Conservation (phyloP, 1,284 basidiomycete species). For the Puccinia coronata region DNA sequence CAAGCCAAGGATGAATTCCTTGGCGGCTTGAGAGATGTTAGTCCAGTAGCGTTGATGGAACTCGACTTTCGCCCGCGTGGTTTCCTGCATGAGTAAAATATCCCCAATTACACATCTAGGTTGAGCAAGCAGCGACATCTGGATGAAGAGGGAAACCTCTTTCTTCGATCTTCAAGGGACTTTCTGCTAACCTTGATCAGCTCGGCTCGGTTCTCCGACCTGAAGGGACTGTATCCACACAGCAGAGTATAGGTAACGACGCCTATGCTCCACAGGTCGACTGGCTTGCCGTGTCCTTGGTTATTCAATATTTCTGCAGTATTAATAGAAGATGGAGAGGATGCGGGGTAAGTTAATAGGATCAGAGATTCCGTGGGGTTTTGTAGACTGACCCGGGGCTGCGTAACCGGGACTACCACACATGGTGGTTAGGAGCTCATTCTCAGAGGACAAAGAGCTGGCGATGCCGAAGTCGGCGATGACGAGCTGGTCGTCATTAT, state of each 20-base stretch:
- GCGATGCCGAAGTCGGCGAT: constrained; percentile 98
- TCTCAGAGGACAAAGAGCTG: constrained; percentile 82
- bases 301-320: constrained; percentile 74
- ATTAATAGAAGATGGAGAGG: too few species aligned
- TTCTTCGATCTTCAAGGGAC: too few species aligned
- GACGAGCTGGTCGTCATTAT: constrained; percentile 65
- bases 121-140: not conserved
- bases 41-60: too few species aligned
- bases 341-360: not conserved
- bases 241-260: constrained; percentile 81
- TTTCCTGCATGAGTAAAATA: constrained; percentile 1
- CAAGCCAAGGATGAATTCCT: constrained; percentile 76
- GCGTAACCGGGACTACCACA: constrained; percentile 93
- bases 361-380: not conserved
- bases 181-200: constrained; percentile 74
- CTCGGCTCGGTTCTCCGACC: constrained; percentile 74
- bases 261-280: constrained; percentile 93
- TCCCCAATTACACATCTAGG: too few species aligned
- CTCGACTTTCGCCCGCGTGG: too few species aligned
- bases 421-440: constrained; percentile 69
- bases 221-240: constrained; percentile 91
- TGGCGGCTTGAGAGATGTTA: constrained; percentile 62
- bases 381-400: constrained; percentile 65
- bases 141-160: not conserved
- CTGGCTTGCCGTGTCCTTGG: constrained; percentile 81